Percentiles rank a stretch among this genome's conserved stretches.
Conservation (phyloP, 2,329 filamentous ascomycete genomes). For the Pseudocercospora vitis region DNA sequence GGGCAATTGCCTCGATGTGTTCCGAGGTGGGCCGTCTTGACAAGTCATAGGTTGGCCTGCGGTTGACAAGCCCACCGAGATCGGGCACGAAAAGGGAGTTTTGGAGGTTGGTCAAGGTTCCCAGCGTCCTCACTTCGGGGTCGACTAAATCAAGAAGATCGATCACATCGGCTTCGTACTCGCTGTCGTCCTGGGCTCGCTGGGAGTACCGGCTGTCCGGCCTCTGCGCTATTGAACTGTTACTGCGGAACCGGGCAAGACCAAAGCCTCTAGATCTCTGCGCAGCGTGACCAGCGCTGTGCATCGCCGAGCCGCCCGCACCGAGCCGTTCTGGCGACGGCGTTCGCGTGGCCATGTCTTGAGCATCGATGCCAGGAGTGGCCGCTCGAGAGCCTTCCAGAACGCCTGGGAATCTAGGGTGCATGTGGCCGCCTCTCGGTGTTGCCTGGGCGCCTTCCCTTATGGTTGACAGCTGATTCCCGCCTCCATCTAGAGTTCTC, state of each 20-base stretch:
- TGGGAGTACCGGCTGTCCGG: constrained; percentile 16
- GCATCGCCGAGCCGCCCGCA: constrained; percentile 28
- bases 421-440: constrained; percentile 14
- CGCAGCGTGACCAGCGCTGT: constrained; percentile 32
- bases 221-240: constrained; percentile 18
- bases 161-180: constrained; percentile 64
- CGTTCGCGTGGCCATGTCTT: constrained; percentile 24
- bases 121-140: constrained; percentile 78
- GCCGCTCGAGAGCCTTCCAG: constrained; percentile 19
- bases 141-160: constrained; percentile 71
- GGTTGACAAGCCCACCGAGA: constrained; percentile 72
- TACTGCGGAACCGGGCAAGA: constrained; percentile 22
- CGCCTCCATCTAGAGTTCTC: constrained; percentile 26
- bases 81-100: constrained; percentile 86
- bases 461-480: constrained; percentile 32
- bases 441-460: constrained; percentile 29
- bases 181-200: constrained; percentile 29
- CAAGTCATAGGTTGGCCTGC: constrained; percentile 74
- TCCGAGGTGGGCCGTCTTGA: constrained; percentile 49
- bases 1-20: constrained; percentile 21
- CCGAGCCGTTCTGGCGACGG: constrained; percentile 20
- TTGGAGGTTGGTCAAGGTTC: constrained; percentile 83
- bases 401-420: constrained; percentile 17
- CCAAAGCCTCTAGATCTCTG: constrained; percentile 30
- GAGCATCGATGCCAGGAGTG: constrained; percentile 25